Conservation (phyloP, 2,329 filamentous ascomycete genomes). For the Xylariales sp. region DNA sequence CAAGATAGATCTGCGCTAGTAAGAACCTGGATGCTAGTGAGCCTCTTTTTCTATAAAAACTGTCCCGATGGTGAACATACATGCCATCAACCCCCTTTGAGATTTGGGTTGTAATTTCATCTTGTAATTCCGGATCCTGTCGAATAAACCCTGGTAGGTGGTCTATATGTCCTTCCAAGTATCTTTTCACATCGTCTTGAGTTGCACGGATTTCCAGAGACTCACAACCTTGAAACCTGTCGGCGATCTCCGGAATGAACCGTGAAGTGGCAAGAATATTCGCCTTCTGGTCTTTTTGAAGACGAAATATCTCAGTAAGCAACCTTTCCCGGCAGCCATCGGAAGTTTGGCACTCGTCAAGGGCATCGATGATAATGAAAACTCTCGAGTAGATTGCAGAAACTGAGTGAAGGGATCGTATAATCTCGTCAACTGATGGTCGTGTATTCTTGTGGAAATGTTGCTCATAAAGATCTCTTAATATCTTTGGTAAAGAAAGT, state of each 20-base stretch:
- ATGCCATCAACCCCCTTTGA: constrained; percentile 33
- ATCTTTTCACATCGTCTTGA: constrained; percentile 25
- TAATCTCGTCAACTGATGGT: constrained; percentile 20
- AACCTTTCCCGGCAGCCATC: constrained; percentile 8
- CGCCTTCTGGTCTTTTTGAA: constrained; percentile 8
- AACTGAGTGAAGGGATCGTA: constrained; percentile 13
- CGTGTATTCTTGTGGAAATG: constrained; percentile 13
- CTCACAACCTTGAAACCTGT: constrained; percentile 8
- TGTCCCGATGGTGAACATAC: constrained; percentile 23
- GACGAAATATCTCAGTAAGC: constrained; percentile 10
- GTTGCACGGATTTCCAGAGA: constrained; percentile 26
- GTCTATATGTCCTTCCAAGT: constrained; percentile 17
- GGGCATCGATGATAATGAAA: constrained; percentile 18
- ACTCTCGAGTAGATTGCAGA: constrained; percentile 12
- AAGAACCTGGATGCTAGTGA: constrained; percentile 29
- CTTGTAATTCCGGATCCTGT: constrained; percentile 13
- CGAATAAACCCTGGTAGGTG: constrained; percentile 3
- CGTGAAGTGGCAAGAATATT: constrained; percentile 20
- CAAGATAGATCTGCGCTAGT: constrained; percentile 30
- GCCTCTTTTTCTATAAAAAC: constrained; percentile 12
- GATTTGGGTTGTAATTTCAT: constrained; percentile 29
- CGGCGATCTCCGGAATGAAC: constrained; percentile 15
- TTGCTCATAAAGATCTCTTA: constrained; percentile 23
- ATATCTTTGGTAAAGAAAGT: constrained; percentile 15
- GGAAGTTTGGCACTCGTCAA: constrained; percentile 14